Evolutionary conservation across 257 asterid genomes (phyloP).

Genomic region (Jacaranda copaia): DNA sequence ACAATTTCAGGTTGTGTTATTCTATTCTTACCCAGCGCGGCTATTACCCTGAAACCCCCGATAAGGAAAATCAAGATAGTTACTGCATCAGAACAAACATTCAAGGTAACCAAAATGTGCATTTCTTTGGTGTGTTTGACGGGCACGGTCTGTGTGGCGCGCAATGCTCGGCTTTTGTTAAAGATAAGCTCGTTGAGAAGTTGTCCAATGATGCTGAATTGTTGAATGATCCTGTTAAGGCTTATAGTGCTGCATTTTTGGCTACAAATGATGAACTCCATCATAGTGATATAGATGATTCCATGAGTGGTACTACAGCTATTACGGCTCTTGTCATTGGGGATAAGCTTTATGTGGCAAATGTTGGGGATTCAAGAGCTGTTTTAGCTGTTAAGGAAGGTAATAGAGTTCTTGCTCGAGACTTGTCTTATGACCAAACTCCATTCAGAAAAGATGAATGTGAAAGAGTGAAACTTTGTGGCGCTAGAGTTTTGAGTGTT

Average conservation of each 20-base stretch:
- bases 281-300: constrained; percentile 73
- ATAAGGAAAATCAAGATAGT: constrained; percentile 91
- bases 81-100: constrained; percentile 67
- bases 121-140: constrained; percentile 97
- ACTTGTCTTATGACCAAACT: constrained; percentile 84
- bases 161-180: constrained; percentile 77
- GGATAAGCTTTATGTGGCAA: constrained; percentile 83
- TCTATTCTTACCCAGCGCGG: constrained; percentile 81
- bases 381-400: constrained; percentile 88
- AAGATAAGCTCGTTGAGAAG: constrained; percentile 76
- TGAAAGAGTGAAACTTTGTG: constrained; percentile 86
- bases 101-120: constrained; percentile 84
- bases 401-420: constrained; percentile 63
- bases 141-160: constrained; percentile 91
- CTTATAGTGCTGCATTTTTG: constrained; percentile 72
- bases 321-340: constrained; percentile 79
- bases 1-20: constrained; percentile 67
- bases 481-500: constrained; percentile 92
- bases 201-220: constrained; percentile 62
- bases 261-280: constrained; percentile 86
- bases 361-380: constrained; percentile 94
- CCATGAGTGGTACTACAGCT: constrained; percentile 98
- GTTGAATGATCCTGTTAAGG: constrained; percentile 84
- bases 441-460: constrained; percentile 96
- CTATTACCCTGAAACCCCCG: constrained; percentile 84